A percentile compares a stretch with the other conserved stretches of the same genome.
These are phyloP conservation scores for Phaseolus coccineus DNA, from an alignment of 331 rosid species.

Conservation along the genomic window DNA sequence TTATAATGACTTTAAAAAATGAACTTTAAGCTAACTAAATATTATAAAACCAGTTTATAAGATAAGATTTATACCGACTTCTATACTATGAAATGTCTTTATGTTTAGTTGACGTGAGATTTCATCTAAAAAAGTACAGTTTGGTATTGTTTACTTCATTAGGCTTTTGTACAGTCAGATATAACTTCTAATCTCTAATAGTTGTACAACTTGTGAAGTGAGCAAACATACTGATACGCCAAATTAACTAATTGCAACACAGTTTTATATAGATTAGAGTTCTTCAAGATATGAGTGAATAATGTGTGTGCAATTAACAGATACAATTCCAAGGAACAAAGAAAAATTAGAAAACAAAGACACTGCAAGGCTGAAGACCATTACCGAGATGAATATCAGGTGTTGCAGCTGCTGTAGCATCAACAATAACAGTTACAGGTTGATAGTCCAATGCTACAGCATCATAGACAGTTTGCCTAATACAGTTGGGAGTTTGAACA, in stretches of 20 bases:
- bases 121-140: neutral
- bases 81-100: too few species aligned
- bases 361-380: neutral
- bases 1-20: too few species aligned
- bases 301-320: slow-evolving; percentile 2
- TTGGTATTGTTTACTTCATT: neutral
- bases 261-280: slow-evolving; percentile 8
- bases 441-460: slow-evolving; percentile 85
- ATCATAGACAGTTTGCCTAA: slow-evolving; percentile 90
- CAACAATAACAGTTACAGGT: slow-evolving; percentile 70
- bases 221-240: neutral
- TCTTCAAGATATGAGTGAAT: neutral
- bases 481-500: slow-evolving; percentile 97
- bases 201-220: neutral
- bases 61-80: too few species aligned
- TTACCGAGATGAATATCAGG: slow-evolving; percentile 74
- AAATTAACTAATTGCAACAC: neutral
- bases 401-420: slow-evolving; percentile 93
- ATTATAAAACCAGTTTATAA: too few species aligned
- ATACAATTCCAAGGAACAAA: slow-evolving; percentile 1
- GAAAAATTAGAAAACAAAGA: slow-evolving; percentile 6
- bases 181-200: neutral
- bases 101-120: too few species aligned
- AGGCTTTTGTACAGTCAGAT: slow-evolving; percentile 1
- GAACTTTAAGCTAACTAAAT: too few species aligned